Conservation (phyloP, 257 asterid species). For the Ilex asprella region DNA sequence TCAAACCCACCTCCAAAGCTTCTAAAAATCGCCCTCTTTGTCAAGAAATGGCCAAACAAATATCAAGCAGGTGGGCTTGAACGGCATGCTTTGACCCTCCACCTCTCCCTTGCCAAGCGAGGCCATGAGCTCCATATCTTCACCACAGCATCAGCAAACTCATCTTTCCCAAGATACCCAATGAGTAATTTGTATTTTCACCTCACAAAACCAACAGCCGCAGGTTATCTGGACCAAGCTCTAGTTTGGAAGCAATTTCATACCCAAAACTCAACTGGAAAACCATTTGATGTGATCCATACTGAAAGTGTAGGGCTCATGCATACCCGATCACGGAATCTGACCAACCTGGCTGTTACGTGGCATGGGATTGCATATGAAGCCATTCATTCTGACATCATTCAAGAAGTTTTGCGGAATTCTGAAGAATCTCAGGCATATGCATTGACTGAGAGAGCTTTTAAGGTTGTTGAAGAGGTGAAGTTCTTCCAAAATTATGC, state of each 20-base stretch:
- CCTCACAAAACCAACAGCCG: constrained; percentile 50
- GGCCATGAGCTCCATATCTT: constrained; percentile 74
- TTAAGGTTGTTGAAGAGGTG: constrained; percentile 60
- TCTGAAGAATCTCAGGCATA: constrained; percentile 24
- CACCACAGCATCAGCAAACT: constrained; percentile 35
- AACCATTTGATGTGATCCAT: constrained; percentile 59
- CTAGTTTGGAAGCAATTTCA: constrained; percentile 51
- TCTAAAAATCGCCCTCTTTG: constrained; percentile 60
- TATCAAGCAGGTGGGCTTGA: constrained; percentile 65
- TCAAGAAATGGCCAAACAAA: constrained; percentile 67
- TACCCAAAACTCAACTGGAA: constrained; percentile 31
- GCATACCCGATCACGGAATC: constrained; percentile 50
- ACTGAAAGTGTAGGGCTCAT: constrained; percentile 71
- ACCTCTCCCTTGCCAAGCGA: constrained; percentile 47
- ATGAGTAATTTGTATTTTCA: constrained; percentile 35
- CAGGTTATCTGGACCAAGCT: constrained; percentile 65
- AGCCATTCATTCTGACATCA: constrained; percentile 65
- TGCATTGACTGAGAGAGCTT: constrained; percentile 26
- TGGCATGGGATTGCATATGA: constrained; percentile 87
- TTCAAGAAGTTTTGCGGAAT: constrained; percentile 46
- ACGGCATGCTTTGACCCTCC: constrained; percentile 69
- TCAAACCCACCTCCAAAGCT: constrained; percentile 26
- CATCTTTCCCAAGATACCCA: constrained; percentile 11
- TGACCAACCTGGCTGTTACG: constrained; percentile 53
- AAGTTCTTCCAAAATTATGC: constrained; percentile 53